Percentiles rank a stretch among this genome's conserved stretches.
Conservation (phyloP, 371 early-diverging fungal species). For the Chytridium lagenaria region DNA sequence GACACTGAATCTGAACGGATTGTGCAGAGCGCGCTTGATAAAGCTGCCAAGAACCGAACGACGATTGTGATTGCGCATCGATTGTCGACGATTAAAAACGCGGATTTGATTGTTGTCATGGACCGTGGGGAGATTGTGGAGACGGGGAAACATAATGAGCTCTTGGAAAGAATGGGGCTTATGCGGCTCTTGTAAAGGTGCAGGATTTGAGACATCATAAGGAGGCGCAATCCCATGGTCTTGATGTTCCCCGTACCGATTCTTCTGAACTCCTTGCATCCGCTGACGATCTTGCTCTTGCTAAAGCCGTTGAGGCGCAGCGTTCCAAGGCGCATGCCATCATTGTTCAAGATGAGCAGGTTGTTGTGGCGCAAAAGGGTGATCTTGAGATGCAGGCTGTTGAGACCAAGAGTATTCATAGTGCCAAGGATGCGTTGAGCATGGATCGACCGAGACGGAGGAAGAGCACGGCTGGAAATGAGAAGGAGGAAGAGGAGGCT, state of each 20-base stretch:
- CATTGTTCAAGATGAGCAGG: not conserved
- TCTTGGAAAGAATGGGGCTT: constrained; percentile 52
- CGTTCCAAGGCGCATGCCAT: not conserved
- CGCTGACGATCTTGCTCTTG: constrained; percentile 14
- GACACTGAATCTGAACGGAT: constrained; percentile 84
- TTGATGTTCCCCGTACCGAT: not conserved
- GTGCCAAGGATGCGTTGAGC: not conserved
- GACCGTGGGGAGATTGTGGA: constrained; percentile 83
- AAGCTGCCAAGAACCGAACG: constrained; percentile 76
- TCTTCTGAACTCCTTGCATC: not conserved
- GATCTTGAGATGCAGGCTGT: not conserved
- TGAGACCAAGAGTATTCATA: too few relatives aligned
- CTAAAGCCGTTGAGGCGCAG: constrained; percentile 5
- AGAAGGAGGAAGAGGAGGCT: not conserved
- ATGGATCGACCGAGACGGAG: not conserved
- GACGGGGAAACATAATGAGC: constrained; percentile 84
- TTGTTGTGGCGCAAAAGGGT: not conserved
- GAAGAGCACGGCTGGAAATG: not conserved
- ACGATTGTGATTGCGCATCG: constrained; percentile 96
- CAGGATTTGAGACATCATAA: constrained; percentile 39
- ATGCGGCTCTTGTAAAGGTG: constrained; percentile 39
- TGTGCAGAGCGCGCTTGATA: constrained; percentile 83
- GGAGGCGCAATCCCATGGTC: not conserved
- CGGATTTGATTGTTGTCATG: constrained; percentile 74
- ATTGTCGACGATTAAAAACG: constrained; percentile 73